A percentile compares a stretch with the other conserved stretches of the same genome.
Conservation (phyloP, 768 basidiomycete species). For the Pleurotus cornucopiae region DNA sequence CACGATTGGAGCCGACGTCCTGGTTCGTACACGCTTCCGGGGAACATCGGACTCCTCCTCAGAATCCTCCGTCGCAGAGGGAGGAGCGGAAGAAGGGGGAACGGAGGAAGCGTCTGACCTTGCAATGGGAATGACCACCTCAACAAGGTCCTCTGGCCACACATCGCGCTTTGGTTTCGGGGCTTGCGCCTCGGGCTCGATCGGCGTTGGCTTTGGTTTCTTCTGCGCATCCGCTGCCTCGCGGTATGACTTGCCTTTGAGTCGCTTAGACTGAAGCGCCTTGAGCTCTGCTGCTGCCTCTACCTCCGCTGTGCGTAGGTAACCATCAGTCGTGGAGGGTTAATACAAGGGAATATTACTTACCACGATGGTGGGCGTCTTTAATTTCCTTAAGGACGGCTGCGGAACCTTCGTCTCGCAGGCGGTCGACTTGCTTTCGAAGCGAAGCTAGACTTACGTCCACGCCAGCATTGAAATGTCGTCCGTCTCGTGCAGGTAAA, state of each 20-base stretch:
- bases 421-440: conserved; percentile 53
- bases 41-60: conserved; percentile 35
- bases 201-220: conserved; percentile 8
- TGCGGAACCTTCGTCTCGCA: conserved; percentile 60
- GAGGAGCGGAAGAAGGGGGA: conserved; percentile 10
- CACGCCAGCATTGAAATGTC: conserved; percentile 86
- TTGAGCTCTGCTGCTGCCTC: conserved; percentile 42
- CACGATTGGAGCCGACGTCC: conserved; percentile 33
- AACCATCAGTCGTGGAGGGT: conserved; percentile 5
- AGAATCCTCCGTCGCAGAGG: conserved; percentile 24
- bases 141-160: conserved; percentile 40
- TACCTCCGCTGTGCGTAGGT: conserved; percentile 34
- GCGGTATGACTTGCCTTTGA: conserved; percentile 73
- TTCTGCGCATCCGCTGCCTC: conserved; percentile 46
- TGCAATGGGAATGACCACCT: conserved; percentile 50
- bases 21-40: conserved; percentile 35
- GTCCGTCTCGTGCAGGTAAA: conserved; percentile 74
- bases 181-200: conserved; percentile 8
- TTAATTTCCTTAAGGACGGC: conserved; percentile 65
- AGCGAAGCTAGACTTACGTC: conserved; percentile 57
- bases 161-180: conserved; percentile 2
- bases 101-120: conserved; percentile 8
- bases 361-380: conserved; percentile 57
- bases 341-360: conserved; percentile 13
- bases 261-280: conserved; percentile 53